These are phyloP conservation scores for Epichloe uncinata DNA, from an alignment of 2,329 filamentous ascomycete genomes.

Conservation along the genomic window DNA sequence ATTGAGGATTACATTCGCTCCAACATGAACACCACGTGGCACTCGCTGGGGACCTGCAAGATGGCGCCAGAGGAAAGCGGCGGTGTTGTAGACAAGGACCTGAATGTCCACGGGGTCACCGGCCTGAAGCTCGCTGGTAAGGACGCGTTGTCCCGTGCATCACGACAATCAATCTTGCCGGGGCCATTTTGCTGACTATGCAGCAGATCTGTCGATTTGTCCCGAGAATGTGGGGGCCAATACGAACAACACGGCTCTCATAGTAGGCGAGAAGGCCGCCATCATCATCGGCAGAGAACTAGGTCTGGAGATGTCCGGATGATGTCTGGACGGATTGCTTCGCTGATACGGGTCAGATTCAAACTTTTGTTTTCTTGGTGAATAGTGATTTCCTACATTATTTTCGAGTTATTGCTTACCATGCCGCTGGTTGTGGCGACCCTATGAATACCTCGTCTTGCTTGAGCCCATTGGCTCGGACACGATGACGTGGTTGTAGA, in stretches of 20 bases:
- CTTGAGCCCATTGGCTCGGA: too few relatives aligned
- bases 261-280: slow-evolving; percentile 29
- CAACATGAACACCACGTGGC: slow-evolving; percentile 28
- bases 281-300: slow-evolving; percentile 19
- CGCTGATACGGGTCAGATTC: too few relatives aligned
- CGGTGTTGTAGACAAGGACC: slow-evolving; percentile 29
- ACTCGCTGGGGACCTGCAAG: slow-evolving; percentile 35
- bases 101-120: slow-evolving; percentile 30
- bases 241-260: slow-evolving; percentile 29
- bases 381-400: too few relatives aligned
- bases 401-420: too few relatives aligned
- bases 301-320: neutral
- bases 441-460: too few relatives aligned
- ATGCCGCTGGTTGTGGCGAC: too few relatives aligned
- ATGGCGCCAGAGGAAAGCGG: slow-evolving; percentile 33
- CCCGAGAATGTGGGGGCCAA: slow-evolving; percentile 30
- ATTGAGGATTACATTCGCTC: slow-evolving; percentile 30
- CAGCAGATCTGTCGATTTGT: slow-evolving; percentile 21
- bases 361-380: too few relatives aligned
- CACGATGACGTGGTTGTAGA: too few relatives aligned
- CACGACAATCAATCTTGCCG: too few relatives aligned
- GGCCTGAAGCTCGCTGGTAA: slow-evolving; percentile 34
- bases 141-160: slow-evolving; percentile 7
- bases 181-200: neutral
- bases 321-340: neutral